Evolutionary conservation across 768 basidiomycete genomes (phyloP).

Genomic region (Phanerodontia chrysosporium): DNA sequence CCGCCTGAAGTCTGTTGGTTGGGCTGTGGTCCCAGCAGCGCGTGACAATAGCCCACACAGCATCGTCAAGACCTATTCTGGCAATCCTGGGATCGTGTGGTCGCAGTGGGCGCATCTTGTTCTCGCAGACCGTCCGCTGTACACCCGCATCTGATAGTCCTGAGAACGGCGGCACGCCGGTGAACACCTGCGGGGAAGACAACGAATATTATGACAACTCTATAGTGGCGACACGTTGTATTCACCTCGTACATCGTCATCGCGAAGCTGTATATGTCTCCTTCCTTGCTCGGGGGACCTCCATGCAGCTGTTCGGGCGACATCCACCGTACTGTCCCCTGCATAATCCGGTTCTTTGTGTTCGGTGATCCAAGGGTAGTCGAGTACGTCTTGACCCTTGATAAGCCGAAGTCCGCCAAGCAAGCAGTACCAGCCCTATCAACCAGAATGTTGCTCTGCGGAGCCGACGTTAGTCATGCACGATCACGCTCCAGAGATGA

Average conservation of each 20-base stretch:
- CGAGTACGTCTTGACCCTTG: constrained; percentile 1
- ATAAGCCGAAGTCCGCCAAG: constrained; percentile 24
- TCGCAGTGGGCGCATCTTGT: background rate
- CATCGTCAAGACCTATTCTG: background rate
- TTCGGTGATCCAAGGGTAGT: background rate
- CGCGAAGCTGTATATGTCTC: constrained; percentile 2
- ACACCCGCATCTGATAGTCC: background rate
- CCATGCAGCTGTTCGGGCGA: background rate
- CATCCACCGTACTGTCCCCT: constrained; percentile 3
- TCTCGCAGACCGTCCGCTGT: background rate
- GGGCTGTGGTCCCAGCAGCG: background rate
- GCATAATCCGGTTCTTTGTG: background rate
- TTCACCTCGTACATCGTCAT: constrained; percentile 3
- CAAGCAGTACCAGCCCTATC: constrained; percentile 14
- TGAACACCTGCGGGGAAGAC: constrained; percentile 1
- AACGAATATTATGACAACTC: no score
- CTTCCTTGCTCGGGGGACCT: background rate
- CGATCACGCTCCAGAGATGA: background rate
- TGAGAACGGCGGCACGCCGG: background rate
- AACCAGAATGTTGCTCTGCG: constrained; percentile 21
- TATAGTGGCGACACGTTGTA: no score
- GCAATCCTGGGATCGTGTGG: background rate
- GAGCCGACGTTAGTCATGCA: background rate
- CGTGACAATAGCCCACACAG: background rate
- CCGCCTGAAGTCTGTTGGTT: background rate